phyloP scores from a whole-genome alignment of 257 asterid species.

The Nicotiana undulata region DNA sequence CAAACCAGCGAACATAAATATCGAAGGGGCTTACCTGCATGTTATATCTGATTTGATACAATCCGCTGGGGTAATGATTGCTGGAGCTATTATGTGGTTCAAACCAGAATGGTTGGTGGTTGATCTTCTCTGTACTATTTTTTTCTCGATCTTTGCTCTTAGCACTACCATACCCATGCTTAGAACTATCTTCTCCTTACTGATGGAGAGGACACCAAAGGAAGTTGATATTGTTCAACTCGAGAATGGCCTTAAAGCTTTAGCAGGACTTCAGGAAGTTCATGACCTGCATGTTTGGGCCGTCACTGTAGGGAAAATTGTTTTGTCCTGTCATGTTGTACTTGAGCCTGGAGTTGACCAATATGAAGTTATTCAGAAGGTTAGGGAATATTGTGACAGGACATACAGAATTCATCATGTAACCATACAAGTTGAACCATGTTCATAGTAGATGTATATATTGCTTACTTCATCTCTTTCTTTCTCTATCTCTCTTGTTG shows the following conservation, averaged over 20 bases:
- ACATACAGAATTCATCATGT: conserved; percentile 52
- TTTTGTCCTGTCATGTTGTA: conserved; percentile 56
- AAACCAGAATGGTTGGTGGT: conserved; percentile 63
- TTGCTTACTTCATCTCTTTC: not conserved
- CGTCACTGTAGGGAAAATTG: conserved; percentile 49
- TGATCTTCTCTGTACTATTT: conserved; percentile 57
- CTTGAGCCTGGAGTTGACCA: conserved; percentile 34
- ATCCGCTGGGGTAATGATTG: conserved; percentile 72
- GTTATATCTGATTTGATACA: conserved; percentile 62
- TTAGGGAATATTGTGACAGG: conserved; percentile 43
- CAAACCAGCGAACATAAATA: conserved; percentile 41
- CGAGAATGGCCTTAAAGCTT: conserved; percentile 39
- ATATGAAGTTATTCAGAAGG: conserved; percentile 32
- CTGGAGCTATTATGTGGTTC: conserved; percentile 67
- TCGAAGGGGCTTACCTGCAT: conserved; percentile 82
- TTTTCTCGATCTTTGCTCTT: conserved; percentile 49
- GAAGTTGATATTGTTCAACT: conserved; percentile 41
- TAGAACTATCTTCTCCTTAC: conserved; percentile 33
- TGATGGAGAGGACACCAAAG: conserved; percentile 68
- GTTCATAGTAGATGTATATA: conserved; percentile 6
- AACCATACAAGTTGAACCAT: conserved; percentile 63
- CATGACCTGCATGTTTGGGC: conserved; percentile 87
- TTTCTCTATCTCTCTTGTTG: not conserved
- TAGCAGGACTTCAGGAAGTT: conserved; percentile 48
- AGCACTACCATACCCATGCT: conserved; percentile 53